These are phyloP conservation scores for peach (Prunus persica) DNA, from an alignment of 306 rosid species.

Conservation along the genomic window Prunus_persica_NCBIv2 NC_034013.1:13340001-13340500, in stretches of 20 bases:
- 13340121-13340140: neutral
- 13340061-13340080: constrained; percentile 33
- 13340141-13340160: neutral
- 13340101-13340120: constrained; percentile 2
- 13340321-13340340: no score
- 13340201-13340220: neutral
- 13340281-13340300: no score
- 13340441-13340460: constrained; percentile 6
- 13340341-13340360: no score
- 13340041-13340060: constrained; percentile 14
- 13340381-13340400: neutral
- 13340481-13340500: neutral
- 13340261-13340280: no score
- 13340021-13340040: constrained; percentile 12
- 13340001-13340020: neutral
- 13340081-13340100: neutral
- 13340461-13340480: neutral
- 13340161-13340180: neutral
- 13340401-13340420: neutral
- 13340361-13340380: neutral
- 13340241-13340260: neutral
- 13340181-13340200: neutral
- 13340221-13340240: neutral
- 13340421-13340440: neutral
- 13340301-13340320: no score